Evolutionary conservation across 768 basidiomycete genomes (phyloP).

Genomic region (Obba rivulosa): DNA sequence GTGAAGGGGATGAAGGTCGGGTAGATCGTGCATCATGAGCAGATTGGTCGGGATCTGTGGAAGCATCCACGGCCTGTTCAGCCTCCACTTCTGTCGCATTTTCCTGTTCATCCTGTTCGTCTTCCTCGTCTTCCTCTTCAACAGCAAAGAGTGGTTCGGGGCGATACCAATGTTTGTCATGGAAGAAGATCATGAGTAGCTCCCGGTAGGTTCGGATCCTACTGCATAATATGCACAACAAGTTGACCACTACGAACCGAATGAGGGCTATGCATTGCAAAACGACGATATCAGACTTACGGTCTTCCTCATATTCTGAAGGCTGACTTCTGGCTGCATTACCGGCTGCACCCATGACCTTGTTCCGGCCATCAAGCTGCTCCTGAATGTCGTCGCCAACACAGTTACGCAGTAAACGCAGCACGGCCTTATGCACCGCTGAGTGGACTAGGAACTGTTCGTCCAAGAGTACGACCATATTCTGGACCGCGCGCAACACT

Average conservation of each 20-base stretch:
- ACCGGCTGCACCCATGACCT: slow-evolving; percentile 81
- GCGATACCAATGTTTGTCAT: slow-evolving; percentile 85
- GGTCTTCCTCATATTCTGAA: slow-evolving; percentile 86
- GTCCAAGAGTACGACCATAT: slow-evolving; percentile 87
- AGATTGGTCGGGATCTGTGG: slow-evolving; percentile 6
- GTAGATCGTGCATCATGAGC: slow-evolving; percentile 1
- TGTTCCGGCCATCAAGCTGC: slow-evolving; percentile 70
- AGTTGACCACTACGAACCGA: slow-evolving; percentile 65
- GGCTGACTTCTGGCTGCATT: slow-evolving; percentile 61
- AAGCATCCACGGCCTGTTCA: slow-evolving; percentile 3
- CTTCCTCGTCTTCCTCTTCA: slow-evolving; percentile 70
- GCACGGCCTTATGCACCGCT: slow-evolving; percentile 82
- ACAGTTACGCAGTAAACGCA: slow-evolving; percentile 79
- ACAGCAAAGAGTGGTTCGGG: slow-evolving; percentile 71
- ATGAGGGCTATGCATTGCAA: too few species aligned
- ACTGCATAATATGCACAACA: slow-evolving; percentile 89
- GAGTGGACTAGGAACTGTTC: slow-evolving; percentile 93
- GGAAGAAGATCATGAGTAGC: slow-evolving; percentile 95
- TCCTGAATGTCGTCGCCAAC: slow-evolving; percentile 92
- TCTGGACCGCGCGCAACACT: slow-evolving; percentile 80
- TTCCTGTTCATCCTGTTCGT: slow-evolving; percentile 45
- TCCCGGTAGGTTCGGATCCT: slow-evolving; percentile 86
- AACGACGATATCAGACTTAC: too few species aligned
- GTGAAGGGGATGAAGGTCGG: slow-evolving; percentile 49
- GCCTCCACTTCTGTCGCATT: slow-evolving; percentile 16